Evolutionary conservation across 345 rosid genomes (phyloP).

Genomic region (Theobroma cacao): DNA sequence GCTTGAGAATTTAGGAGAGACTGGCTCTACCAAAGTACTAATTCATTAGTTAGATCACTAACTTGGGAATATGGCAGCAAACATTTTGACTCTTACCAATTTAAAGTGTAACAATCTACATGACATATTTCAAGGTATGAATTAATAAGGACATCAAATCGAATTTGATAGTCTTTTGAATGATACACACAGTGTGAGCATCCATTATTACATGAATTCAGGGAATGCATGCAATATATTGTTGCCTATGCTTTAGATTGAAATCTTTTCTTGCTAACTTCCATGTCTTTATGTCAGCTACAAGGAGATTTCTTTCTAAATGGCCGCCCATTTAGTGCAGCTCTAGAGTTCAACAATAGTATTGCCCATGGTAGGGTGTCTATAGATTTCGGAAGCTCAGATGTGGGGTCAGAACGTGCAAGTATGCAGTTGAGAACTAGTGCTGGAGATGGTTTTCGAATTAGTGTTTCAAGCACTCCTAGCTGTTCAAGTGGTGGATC

Average conservation of each 20-base stretch:
- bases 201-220: background rate
- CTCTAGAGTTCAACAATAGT: conserved; percentile 47
- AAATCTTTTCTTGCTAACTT: background rate
- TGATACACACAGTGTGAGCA: background rate
- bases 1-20: background rate
- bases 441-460: conserved; percentile 81
- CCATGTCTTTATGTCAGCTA: conserved; percentile 42
- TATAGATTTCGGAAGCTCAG: conserved; percentile 66
- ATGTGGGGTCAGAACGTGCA: conserved; percentile 79
- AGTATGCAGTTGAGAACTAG: conserved; percentile 88
- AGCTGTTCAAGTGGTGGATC: conserved; percentile 93
- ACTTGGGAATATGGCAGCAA: background rate
- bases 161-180: background rate
- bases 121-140: background rate
- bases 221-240: background rate
- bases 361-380: conserved; percentile 54
- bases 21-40: background rate
- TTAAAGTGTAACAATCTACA: background rate
- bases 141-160: background rate
- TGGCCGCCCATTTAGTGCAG: conserved; percentile 47
- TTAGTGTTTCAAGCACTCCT: conserved; percentile 94
- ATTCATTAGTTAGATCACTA: background rate
- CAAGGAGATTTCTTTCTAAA: conserved; percentile 46
- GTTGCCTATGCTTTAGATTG: conserved; percentile 8
- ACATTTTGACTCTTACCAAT: background rate